Conservation (phyloP, 352 stramenopile species). For the Globisporangium barbulae region DNA sequence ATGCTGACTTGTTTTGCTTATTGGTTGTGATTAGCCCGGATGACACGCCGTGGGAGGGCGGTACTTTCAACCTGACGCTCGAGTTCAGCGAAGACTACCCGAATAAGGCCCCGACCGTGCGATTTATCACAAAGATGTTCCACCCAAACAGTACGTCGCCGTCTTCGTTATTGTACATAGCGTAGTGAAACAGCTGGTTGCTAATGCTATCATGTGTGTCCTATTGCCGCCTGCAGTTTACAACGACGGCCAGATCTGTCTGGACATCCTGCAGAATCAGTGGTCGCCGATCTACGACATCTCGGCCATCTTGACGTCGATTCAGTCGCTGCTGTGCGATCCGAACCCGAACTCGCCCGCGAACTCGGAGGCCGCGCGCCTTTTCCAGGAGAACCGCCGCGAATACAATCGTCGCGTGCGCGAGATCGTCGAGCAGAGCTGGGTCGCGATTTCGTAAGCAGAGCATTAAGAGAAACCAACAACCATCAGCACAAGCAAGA, state of each 20-base stretch:
- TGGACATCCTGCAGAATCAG: conserved; percentile 99
- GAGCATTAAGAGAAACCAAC: background rate
- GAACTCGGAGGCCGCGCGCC: conserved; percentile 96
- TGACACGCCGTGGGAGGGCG: conserved; percentile 98
- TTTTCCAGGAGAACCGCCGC: conserved; percentile 98
- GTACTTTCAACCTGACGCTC: conserved; percentile 97
- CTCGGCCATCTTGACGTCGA: conserved; percentile 98
- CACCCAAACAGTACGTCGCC: conserved; percentile 94
- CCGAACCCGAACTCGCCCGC: conserved; percentile 98
- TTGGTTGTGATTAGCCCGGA: conserved; percentile 81
- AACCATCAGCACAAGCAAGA: background rate
- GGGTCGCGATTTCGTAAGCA: conserved; percentile 82
- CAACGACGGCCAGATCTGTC: conserved; percentile 91
- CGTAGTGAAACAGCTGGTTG: background rate
- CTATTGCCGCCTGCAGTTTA: conserved; percentile 56
- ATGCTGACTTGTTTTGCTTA: background rate
- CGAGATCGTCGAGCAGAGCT: conserved; percentile 99
- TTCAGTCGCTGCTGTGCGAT: conserved; percentile 99
- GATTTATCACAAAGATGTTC: conserved; percentile 99
- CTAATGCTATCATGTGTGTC: conserved; percentile 12
- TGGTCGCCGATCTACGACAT: conserved; percentile 99
- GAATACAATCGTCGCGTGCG: conserved; percentile 99
- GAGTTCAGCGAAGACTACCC: conserved; percentile 99
- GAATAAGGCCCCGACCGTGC: conserved; percentile 98
- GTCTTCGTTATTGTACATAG: background rate